phyloP scores from a whole-genome alignment of 2,329 filamentous ascomycete genomes.

The Chaetomiaceae sp. region DNA sequence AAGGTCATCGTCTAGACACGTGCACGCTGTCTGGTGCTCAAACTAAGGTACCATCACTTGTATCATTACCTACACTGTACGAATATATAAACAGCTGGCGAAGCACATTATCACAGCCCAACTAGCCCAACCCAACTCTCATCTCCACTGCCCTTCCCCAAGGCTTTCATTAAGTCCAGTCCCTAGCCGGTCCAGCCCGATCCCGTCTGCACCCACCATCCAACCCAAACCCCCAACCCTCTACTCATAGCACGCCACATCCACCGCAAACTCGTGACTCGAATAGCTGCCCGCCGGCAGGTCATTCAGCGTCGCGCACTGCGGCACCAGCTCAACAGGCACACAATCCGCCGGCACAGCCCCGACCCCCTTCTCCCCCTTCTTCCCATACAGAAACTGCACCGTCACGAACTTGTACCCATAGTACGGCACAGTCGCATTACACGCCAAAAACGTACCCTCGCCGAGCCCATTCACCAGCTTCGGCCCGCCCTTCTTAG shows the following conservation, averaged over 20 bases:
- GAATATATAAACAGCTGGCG: too few species aligned
- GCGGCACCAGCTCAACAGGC: slow-evolving; percentile 37
- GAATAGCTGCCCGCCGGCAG: slow-evolving; percentile 32
- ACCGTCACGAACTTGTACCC: slow-evolving; percentile 33
- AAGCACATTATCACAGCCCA: too few species aligned
- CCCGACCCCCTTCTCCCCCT: slow-evolving; percentile 4
- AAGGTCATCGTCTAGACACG: too few species aligned
- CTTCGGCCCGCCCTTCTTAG: slow-evolving; percentile 30
- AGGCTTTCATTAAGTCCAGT: too few species aligned
- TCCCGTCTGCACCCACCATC: too few species aligned
- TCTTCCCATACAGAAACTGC: slow-evolving; percentile 30
- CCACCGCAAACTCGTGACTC: slow-evolving; percentile 36
- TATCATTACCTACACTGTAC: too few species aligned
- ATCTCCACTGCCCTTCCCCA: too few species aligned
- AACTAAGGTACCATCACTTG: too few species aligned
- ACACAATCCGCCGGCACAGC: slow-evolving; percentile 36
- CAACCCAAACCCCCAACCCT: too few species aligned
- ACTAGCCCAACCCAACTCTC: too few species aligned
- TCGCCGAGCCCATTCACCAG: slow-evolving; percentile 25
- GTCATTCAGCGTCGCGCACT: slow-evolving; percentile 35
- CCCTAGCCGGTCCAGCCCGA: too few species aligned
- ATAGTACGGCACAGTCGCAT: slow-evolving; percentile 38
- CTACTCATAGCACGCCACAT: slow-evolving; percentile 29
- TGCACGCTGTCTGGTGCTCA: too few species aligned
- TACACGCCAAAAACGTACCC: slow-evolving; percentile 39